These are phyloP conservation scores for Xylaria sp. DNA, from an alignment of 2,329 filamentous ascomycete genomes.

Conservation along the genomic window DNA sequence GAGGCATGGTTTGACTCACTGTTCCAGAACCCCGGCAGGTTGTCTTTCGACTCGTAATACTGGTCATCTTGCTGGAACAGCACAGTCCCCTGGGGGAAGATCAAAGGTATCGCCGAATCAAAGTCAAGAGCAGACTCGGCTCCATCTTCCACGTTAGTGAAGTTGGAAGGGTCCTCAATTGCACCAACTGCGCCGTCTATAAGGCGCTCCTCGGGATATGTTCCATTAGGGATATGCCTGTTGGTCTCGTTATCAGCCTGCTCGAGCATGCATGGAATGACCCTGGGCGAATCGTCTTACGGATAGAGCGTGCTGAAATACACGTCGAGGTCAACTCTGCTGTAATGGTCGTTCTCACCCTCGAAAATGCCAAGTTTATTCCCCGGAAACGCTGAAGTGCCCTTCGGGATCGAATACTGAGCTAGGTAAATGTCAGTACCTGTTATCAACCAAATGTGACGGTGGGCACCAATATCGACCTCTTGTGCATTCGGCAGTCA, in stretches of 20 bases:
- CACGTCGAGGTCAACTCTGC: constrained; percentile 3
- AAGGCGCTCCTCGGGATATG: constrained; percentile 1
- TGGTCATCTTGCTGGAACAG: constrained; percentile 5
- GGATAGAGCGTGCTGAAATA: constrained; percentile 2
- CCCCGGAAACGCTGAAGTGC: constrained; percentile 2
- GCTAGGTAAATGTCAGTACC: neutral
- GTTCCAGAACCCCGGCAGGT: constrained; percentile 4
- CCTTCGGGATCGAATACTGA: constrained; percentile 3
- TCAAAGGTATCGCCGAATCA: neutral
- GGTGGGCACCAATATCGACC: neutral
- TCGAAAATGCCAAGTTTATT: constrained; percentile 2
- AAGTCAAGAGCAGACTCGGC: constrained; percentile 5
- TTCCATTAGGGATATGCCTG: constrained; percentile 4
- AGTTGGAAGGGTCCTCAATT: constrained; percentile 5
- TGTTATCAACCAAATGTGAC: neutral
- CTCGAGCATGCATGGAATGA: neutral
- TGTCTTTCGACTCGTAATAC: constrained; percentile 1
- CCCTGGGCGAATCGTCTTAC: neutral
- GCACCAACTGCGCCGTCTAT: neutral
- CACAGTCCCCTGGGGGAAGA: neutral
- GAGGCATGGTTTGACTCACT: constrained; percentile 2
- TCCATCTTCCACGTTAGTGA: constrained; percentile 5
- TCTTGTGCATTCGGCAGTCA: constrained; percentile 5
- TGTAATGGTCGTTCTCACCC: constrained; percentile 2
- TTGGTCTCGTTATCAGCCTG: neutral